Evolutionary conservation across 192 early-diverging fungal genomes (phyloP), one percentile per base, ranked within the genome.

Genomic region (Lobosporangium transversale): DNA sequence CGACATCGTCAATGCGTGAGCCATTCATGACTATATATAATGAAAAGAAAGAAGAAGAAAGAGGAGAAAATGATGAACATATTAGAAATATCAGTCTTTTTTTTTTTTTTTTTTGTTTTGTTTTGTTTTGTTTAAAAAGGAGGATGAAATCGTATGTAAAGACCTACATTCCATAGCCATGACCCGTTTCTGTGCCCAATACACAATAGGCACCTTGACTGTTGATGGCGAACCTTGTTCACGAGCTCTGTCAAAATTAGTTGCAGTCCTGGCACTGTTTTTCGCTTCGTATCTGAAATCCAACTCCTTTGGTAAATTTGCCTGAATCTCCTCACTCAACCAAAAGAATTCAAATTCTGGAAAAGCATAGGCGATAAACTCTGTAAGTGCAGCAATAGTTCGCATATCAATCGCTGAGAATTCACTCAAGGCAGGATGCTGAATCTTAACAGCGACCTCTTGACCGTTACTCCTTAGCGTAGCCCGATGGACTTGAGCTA

Each of bases 401-500:
- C 88, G 70, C 78, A 94, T 92, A 66, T 98, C 96, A 30, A 95
- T 85, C 31, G 84, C 82, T 48, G 89, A 87, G 75, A 92, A 91
- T 26, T 85, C 81, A 43, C 90, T 88, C 30, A 98, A 81, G 52
- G 84, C 86, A 0, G 93, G 92, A 57, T 98, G 96, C 74, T 98
- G 95, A 42, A 98, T 82, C 70, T 98, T 98, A 73, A 98, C 91
- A 0, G 96, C 96, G 4, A 98, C 95, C 58, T 87, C 84, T 29
- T 86, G 68, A 15, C 89, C 88, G 4, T 79, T 40, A 14, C 8
- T 87, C 8, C 83, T 81, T 29, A 96, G 78, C 21, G 81, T 86
- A 0, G 94, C 95, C 20, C 86, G 81, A 53, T 98, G 96, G 15
- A 98, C 96, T 64, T 98, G 96, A 2, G 96, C 96, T 20, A 98